Percentiles rank a stretch among this genome's conserved stretches.
Evolutionary conservation across 2,329 filamentous ascomycete genomes (phyloP).

Genomic region (Leptosphaerulina australis): DNA sequence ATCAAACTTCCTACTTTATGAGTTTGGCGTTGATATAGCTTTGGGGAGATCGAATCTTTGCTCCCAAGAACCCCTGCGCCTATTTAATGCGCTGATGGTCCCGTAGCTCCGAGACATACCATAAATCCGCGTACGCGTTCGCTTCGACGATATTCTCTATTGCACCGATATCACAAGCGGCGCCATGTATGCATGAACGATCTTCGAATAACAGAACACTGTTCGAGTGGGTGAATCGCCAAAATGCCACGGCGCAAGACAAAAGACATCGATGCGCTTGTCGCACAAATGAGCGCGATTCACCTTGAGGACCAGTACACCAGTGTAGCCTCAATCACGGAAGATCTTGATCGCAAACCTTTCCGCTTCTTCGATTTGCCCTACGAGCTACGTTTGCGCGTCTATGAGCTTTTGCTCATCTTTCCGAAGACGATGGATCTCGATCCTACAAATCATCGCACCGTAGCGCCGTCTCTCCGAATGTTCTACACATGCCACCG

Average conservation of each 20-base stretch:
- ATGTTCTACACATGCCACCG: conserved; percentile 67
- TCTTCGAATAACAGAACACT: conserved; percentile 44
- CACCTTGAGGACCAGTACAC: conserved; percentile 23
- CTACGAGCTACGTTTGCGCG: conserved; percentile 58
- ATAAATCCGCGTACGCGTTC: neutral
- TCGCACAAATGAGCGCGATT: conserved; percentile 34
- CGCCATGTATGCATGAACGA: conserved; percentile 53
- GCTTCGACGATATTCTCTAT: conserved; percentile 5
- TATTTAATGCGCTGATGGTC: conserved; percentile 41
- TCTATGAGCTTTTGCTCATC: conserved; percentile 56
- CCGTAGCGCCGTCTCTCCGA: conserved; percentile 64
- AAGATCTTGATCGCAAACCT: conserved; percentile 25
- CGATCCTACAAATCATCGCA: conserved; percentile 68
- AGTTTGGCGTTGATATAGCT: conserved; percentile 63
- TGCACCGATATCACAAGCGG: conserved; percentile 20
- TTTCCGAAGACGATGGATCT: conserved; percentile 67
- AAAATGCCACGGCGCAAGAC: conserved; percentile 30
- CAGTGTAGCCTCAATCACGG: conserved; percentile 7
- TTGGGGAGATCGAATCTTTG: conserved; percentile 57
- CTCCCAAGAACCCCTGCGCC: conserved; percentile 47
- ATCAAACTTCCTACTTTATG: conserved; percentile 56
- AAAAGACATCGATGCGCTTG: conserved; percentile 36
- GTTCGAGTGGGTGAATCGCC: conserved; percentile 20
- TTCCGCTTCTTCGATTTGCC: conserved; percentile 62
- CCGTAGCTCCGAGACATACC: conserved; percentile 47